Evolutionary conservation across 2,329 filamentous ascomycete species (phyloP).

Genomic region (Bretziella fagacearum): DNA sequence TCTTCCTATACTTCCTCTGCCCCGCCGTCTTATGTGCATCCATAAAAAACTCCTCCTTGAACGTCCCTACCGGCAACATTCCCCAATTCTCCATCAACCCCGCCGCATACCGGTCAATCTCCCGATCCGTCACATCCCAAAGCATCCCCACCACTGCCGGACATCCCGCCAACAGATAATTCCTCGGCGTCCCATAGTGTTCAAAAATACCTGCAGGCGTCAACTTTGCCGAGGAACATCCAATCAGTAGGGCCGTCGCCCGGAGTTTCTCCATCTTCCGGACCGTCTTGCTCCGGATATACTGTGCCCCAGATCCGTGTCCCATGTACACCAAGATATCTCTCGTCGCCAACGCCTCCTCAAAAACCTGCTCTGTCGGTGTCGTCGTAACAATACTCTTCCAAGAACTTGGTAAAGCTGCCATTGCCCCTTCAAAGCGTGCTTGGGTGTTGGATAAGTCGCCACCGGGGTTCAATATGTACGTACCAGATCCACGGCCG

Average conservation of each 20-base stretch:
- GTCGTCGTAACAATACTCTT: constrained; percentile 46
- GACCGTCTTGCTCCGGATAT: constrained; percentile 71
- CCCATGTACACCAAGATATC: constrained; percentile 86
- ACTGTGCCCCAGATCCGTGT: constrained; percentile 87
- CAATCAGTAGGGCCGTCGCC: constrained; percentile 77
- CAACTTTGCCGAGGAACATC: constrained; percentile 74
- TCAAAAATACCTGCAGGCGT: constrained; percentile 57
- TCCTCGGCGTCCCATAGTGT: constrained; percentile 74
- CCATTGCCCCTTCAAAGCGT: constrained; percentile 42
- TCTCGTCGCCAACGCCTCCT: constrained; percentile 43
- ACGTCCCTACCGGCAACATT: constrained; percentile 37
- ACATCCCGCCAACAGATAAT: constrained; percentile 76
- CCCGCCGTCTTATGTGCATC: constrained; percentile 64
- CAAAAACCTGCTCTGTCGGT: constrained; percentile 66
- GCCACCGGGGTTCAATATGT: constrained; percentile 75
- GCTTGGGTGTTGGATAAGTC: constrained; percentile 68
- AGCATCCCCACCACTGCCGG: constrained; percentile 81
- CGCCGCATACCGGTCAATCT: constrained; percentile 84
- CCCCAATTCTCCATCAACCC: constrained; percentile 76
- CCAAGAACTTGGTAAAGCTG: constrained; percentile 52
- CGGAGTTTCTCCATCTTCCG: constrained; percentile 57
- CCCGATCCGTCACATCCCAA: constrained; percentile 96
- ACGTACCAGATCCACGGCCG: constrained; percentile 42
- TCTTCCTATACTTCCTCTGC: constrained; percentile 47
- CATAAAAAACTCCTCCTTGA: constrained; percentile 34